phyloP scores from a whole-genome alignment of 2,329 filamentous ascomycete genomes.

The Neopestalotiopsis rosae region DNA sequence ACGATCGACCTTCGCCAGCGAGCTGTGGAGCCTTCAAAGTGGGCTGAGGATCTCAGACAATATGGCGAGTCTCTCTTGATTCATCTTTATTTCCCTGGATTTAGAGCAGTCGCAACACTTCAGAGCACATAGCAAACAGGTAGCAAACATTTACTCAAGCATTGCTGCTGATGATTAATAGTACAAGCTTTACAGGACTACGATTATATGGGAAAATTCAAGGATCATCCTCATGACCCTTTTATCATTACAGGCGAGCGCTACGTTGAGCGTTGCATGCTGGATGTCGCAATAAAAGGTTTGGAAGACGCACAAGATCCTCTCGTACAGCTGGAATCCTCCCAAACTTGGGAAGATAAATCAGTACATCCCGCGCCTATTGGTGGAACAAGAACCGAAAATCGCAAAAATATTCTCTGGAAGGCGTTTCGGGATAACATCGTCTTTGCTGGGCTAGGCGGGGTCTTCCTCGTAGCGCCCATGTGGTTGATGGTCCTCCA shows the following conservation, averaged over 20 bases:
- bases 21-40: not conserved
- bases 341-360: not conserved
- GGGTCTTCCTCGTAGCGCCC: constrained; percentile 26
- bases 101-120: not conserved
- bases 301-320: not conserved
- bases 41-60: constrained; percentile 18
- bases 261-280: constrained; percentile 20
- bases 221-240: constrained; percentile 18
- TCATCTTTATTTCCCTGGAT: too few species aligned
- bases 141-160: not conserved
- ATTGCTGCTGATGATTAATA: not conserved
- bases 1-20: not conserved
- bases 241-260: constrained; percentile 25
- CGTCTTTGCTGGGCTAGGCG: constrained; percentile 18
- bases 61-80: constrained; percentile 5
- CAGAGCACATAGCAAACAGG: too few species aligned
- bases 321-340: not conserved
- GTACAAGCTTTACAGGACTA: constrained; percentile 26
- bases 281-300: not conserved
- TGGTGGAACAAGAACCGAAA: constrained; percentile 19
- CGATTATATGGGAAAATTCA: constrained; percentile 26
- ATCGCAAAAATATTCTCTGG: constrained; percentile 2
- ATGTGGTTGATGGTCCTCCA: constrained; percentile 32
- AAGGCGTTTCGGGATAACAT: constrained; percentile 16
- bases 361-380: constrained; percentile 2